Base-by-base conservation (phyloP, 352 stramenopile genomes). In the Phytopythium kandeliae region DNA sequence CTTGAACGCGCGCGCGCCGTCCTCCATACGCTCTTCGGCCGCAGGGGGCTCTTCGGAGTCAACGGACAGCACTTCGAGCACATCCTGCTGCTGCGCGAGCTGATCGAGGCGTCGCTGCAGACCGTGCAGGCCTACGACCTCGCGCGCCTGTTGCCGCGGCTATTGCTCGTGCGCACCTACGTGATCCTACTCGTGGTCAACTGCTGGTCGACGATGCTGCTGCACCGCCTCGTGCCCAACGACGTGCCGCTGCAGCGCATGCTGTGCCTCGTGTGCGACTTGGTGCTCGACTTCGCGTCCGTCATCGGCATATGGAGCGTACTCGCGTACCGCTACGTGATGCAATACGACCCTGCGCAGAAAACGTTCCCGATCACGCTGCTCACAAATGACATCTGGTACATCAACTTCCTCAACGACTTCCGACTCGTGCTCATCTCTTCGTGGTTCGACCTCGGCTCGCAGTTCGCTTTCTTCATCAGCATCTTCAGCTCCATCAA, bases 151-250 rank as follows among this genome's bases (percentile, higher is more conserved):
- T 48, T 71, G 12, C 63, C 63, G 13, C 44, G 55, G 7, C 43
- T 57, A 6, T 25, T 57, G 19, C 50, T 78, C 8, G 66, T 74
- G 22, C 58, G 65, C 13, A 53, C 71, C 13, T 69, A 69, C 36
- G 67, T 71, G 0, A 17, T 46, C 1, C 30, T 77, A 22, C 35
- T 77, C 0, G 47, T 57, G n/a, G 6, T 44, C 1, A 71, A 71
- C 41, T 71, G 63, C n/a, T 67, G 51, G 59, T 65, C 59, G 8
- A 67, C 63, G 1, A 12, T 62, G 6, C 21, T 62, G 15, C 48
- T 57, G 0, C 37, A 63, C 37, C 54, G 38, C 1, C 24, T 53
- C 5, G 45, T 67, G 0, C 9, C 9, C 5, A 21, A 3, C 25
- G 21, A 48, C 49, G n/a, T 24, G 5, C 26, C 48, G 19, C 38